Base-by-base conservation (phyloP, 495 filamentous ascomycete genomes). In the Staphylotrichum tortipilum region DNA sequence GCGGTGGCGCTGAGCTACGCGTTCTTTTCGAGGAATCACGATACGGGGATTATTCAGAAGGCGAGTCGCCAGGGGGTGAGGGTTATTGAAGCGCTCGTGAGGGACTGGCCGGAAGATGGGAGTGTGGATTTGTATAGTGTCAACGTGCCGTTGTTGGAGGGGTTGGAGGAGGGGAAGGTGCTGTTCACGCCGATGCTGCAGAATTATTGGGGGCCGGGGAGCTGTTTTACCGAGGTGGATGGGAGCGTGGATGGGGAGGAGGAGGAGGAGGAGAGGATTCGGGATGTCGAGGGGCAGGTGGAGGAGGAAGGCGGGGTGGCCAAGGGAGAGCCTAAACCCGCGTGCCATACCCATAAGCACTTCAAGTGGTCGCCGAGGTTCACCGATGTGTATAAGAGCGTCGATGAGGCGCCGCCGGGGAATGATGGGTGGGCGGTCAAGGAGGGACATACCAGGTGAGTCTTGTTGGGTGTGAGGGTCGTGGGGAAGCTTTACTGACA, bases 401-500 rank as follows among this genome's bases (percentile, higher is more conserved):
- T 95, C 22, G 83, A 92, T 54, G 79, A 86, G 49, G 79, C 81
- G 47, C 70, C 69, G 41, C 85, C 88, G 14, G 92, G 92, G 19
- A 94, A 90, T 66, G 92, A 98, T 73, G 92, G 92, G 30, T 96
- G 91, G 92, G 83, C 81, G 12, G 85, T 98, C 11, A 85, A 85
- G 65, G 82, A 90, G 64, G 85, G 88, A 35, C 84, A 84, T 69
- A 89, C 89, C 5, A 95, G 89, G 89, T 94, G 66, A 58, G 75
- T 75, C 19, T 23, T 33, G 15, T 8, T 33, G 19, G 26, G 26
- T 28, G 6, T 5, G 3, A 18, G 23, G 17, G 35, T 42, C 28
- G 43, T 38, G n/a, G 29, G 21, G 40, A 9, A 30, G n/a, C 18
- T 24, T 43, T 12, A 19, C 28, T 40, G 14, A 52, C 28, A 39